Base-by-base conservation (phyloP, 805 yeast species). In the Yamadazyma sp. region DNA sequence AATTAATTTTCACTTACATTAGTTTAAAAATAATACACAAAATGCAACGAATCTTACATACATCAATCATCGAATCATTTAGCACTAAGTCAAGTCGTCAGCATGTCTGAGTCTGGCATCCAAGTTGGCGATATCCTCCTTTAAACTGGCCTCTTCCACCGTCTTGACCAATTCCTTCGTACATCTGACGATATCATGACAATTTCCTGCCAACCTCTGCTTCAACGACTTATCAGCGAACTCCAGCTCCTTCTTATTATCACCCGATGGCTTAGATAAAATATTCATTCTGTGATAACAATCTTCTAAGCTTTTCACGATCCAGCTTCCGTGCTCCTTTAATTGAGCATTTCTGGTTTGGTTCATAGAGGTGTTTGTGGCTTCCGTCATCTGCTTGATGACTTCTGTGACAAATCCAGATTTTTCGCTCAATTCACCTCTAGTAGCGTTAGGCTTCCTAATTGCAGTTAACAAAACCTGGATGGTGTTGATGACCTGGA, bases 91-190 rank as follows among this genome's bases (percentile, higher is more conserved):
- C 32, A 54, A 53, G 47, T 62, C 68, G 34, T 59, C 64, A 14
- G 46, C 56, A 14, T 55, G 69, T 35, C 54, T 62, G 38, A 81
- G 56, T 48, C 84, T 75, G 9, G 87, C 80, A 61, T 88, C 90
- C 48, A 88, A 71, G 47, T 82, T 80, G 4, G 81, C 89, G 51
- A 90, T 84, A 52, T 89, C 96, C 48, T 84, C 90, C 53, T 83
- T 83, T 52, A 90, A 67, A 54, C 90, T 84, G 16, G 95, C 95
- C 57, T 90, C 97, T 58, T 91, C 97, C 4, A 91, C 96, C 1
- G 95, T 86, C 65, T 90, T 90, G 14, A 91, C 98, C 55, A 91
- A 73, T 60, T 91, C 98, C 60, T 90, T 91, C 4, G 97, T 91
- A 59, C 95, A 84, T 62, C 91, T 89, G 16, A 97, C 97, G 64